Conservation (phyloP, 352 stramenopile genomes). For the Phytophthora fragariae region DNA sequence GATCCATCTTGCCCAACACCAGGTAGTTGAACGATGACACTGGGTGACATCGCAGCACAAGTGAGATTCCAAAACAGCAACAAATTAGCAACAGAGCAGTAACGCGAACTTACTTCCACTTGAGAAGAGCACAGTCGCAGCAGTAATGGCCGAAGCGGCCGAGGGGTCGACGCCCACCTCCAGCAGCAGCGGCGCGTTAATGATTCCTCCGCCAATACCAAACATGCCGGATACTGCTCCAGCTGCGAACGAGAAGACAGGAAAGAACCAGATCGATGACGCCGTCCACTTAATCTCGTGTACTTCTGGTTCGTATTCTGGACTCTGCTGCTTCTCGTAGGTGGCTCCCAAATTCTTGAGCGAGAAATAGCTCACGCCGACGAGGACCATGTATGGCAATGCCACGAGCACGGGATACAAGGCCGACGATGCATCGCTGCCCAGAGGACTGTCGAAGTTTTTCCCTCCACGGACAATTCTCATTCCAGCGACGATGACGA, state of each 20-base stretch:
- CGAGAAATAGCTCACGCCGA: slow-evolving; percentile 79
- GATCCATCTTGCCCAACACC: slow-evolving; percentile 59
- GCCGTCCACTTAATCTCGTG: slow-evolving; percentile 69
- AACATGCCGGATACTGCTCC: slow-evolving; percentile 96
- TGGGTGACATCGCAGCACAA: slow-evolving; percentile 8
- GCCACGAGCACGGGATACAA: slow-evolving; percentile 77
- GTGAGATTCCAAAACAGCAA: neutral
- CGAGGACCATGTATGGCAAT: slow-evolving; percentile 70
- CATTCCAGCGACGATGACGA: slow-evolving; percentile 90
- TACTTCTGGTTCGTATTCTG: slow-evolving; percentile 54
- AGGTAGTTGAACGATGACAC: slow-evolving; percentile 77
- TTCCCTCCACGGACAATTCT: slow-evolving; percentile 94
- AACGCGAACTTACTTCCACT: slow-evolving; percentile 55
- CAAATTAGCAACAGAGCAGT: neutral
- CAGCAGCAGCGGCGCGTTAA: slow-evolving; percentile 95
- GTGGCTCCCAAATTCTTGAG: slow-evolving; percentile 59
- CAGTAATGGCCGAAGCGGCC: slow-evolving; percentile 91
- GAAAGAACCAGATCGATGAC: slow-evolving; percentile 87
- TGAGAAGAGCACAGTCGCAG: slow-evolving; percentile 77
- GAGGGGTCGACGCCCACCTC: slow-evolving; percentile 91
- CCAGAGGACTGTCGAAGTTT: slow-evolving; percentile 88
- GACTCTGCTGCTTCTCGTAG: slow-evolving; percentile 61
- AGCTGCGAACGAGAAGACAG: slow-evolving; percentile 87
- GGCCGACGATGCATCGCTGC: slow-evolving; percentile 84
- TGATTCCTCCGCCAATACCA: slow-evolving; percentile 95